Evolutionary conservation across 805 yeast species (phyloP).

Genomic region (Isabelozyma gotoi): DNA sequence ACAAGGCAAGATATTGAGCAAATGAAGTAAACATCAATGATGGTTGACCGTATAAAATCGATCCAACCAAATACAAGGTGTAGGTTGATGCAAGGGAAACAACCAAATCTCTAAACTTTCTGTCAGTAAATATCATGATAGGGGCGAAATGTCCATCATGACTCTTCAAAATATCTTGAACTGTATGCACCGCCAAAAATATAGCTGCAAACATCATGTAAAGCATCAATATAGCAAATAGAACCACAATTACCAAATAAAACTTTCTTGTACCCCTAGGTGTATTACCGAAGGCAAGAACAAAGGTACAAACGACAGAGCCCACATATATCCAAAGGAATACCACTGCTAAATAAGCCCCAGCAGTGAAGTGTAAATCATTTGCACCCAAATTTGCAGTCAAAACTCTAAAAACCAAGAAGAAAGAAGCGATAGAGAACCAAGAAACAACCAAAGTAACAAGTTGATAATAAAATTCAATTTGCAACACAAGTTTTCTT

Average conservation of each 20-base stretch:
- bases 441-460: constrained; percentile 78
- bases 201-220: constrained; percentile 89
- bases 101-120: constrained; percentile 79
- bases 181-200: constrained; percentile 72
- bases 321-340: constrained; percentile 84
- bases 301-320: constrained; percentile 80
- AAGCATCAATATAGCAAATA: constrained; percentile 86
- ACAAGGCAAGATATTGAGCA: constrained; percentile 74
- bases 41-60: constrained; percentile 83
- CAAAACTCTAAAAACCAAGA: constrained; percentile 83
- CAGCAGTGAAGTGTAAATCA: constrained; percentile 65
- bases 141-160: constrained; percentile 42
- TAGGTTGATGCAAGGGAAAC: constrained; percentile 88
- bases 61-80: constrained; percentile 72
- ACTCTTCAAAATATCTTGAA: constrained; percentile 51
- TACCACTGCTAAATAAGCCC: constrained; percentile 72
- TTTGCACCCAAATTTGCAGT: constrained; percentile 72
- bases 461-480: constrained; percentile 85
- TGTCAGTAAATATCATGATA: constrained; percentile 55
- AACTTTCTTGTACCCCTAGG: constrained; percentile 86
- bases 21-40: constrained; percentile 90
- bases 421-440: constrained; percentile 90
- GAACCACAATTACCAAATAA: constrained; percentile 68
- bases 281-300: constrained; percentile 88
- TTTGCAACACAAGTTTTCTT: constrained; percentile 78